Evolutionary conservation across 2,329 filamentous ascomycete species (phyloP).

Genomic region (Colletotrichum sp.): DNA sequence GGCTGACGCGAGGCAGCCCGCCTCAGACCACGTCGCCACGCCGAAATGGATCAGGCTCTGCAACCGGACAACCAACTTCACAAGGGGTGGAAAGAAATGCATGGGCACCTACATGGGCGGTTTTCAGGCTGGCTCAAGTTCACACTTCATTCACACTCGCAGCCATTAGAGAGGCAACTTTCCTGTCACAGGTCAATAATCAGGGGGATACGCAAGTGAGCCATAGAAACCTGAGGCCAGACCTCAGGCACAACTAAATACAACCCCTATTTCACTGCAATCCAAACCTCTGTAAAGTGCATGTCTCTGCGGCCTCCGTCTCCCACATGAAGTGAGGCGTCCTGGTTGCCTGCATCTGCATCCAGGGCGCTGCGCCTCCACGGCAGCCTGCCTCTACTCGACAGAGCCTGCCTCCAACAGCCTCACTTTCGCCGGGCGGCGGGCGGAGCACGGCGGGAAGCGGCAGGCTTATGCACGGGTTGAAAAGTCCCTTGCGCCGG

Average conservation of each 20-base stretch:
- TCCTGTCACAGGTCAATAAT: neutral
- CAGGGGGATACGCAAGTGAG: neutral
- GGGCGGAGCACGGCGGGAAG: constrained; percentile 1
- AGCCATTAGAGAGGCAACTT: neutral
- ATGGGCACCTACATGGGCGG: neutral
- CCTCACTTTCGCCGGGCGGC: neutral
- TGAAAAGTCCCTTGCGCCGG: neutral
- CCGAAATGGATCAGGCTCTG: neutral
- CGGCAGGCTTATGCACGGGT: neutral
- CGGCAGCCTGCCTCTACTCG: neutral
- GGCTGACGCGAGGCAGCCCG: neutral
- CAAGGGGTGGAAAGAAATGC: neutral
- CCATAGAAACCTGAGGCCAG: neutral
- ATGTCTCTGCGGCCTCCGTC: neutral
- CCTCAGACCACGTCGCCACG: neutral
- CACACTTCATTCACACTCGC: neutral
- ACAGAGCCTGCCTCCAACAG: neutral
- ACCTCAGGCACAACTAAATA: neutral
- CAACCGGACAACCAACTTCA: neutral
- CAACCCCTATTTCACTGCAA: neutral
- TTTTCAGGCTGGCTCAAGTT: neutral
- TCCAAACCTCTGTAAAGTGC: neutral
- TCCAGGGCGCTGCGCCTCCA: neutral
- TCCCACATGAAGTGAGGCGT: neutral
- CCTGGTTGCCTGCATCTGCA: neutral